These are phyloP conservation scores for Glycine tomentella DNA, from an alignment of 306 rosid species.

Conservation along the genomic window DNA sequence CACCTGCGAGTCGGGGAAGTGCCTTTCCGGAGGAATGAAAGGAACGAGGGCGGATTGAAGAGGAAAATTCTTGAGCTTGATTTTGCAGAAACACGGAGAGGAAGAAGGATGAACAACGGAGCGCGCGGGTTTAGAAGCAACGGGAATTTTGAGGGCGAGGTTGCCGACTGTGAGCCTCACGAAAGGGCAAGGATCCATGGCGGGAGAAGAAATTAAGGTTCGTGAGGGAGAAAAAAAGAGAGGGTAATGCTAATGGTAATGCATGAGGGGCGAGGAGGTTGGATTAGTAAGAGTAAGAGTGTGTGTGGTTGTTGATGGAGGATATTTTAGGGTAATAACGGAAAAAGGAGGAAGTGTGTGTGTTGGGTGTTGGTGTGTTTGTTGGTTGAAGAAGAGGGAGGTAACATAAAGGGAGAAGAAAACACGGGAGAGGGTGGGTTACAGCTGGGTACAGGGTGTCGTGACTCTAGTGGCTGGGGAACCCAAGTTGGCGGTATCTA, in stretches of 20 bases:
- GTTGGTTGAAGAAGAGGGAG: not conserved
- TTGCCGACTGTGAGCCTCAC: slow-evolving; percentile 69
- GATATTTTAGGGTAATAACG: too few relatives aligned
- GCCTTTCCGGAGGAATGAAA: slow-evolving; percentile 54
- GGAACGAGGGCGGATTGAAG: slow-evolving; percentile 69
- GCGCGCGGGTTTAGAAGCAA: slow-evolving; percentile 76
- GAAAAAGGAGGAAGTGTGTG: too few relatives aligned
- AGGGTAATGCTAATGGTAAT: too few relatives aligned
- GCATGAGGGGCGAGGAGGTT: too few relatives aligned
- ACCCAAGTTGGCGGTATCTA: slow-evolving; percentile 50
- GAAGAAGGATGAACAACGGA: slow-evolving; percentile 82
- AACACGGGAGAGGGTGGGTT: slow-evolving; percentile 39
- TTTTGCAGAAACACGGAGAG: slow-evolving; percentile 77
- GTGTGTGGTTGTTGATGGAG: too few relatives aligned
- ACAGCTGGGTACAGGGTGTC: slow-evolving; percentile 85
- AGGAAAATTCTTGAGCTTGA: slow-evolving; percentile 68
- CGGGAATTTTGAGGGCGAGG: slow-evolving; percentile 79
- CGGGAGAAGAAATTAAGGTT: not conserved
- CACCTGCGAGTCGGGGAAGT: slow-evolving; percentile 56
- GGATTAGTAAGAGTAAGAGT: too few relatives aligned
- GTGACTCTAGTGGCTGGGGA: slow-evolving; percentile 42
- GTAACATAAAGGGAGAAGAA: not conserved
- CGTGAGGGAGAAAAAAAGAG: too few relatives aligned
- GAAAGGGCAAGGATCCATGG: slow-evolving; percentile 89
- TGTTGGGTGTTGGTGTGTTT: too few relatives aligned